A percentile compares a stretch with the other conserved stretches of the same genome.
Evolutionary conservation across 1,284 basidiomycete species (phyloP).

Genomic region (Apiotrichum mycotoxinovorans): DNA sequence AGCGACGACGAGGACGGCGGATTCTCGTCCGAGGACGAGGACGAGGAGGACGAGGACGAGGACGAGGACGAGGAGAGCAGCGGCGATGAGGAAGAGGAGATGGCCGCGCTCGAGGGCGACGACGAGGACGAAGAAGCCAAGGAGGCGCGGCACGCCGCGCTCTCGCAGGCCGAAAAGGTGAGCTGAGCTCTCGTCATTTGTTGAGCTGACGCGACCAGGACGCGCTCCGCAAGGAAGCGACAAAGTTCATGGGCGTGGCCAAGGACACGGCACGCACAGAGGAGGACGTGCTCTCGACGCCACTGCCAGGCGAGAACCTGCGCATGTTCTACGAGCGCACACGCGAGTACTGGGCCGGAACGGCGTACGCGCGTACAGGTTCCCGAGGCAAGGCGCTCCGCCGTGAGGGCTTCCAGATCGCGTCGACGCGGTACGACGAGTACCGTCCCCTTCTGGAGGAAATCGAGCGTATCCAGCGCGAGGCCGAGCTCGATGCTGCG

Average conservation of each 20-base stretch:
- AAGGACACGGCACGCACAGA: conserved; percentile 63
- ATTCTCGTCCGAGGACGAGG: conserved; percentile 49
- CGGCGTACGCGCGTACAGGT: conserved; percentile 59
- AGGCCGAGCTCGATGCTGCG: conserved; percentile 81
- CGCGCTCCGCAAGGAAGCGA: conserved; percentile 61
- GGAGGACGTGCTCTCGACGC: conserved; percentile 75
- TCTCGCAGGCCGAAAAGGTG: conserved; percentile 29
- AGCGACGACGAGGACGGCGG: conserved; percentile 56
- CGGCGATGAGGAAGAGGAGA: conserved; percentile 36
- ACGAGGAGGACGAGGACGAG: conserved; percentile 20
- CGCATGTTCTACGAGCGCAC: conserved; percentile 80
- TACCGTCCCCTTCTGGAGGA: conserved; percentile 77
- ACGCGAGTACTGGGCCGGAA: conserved; percentile 73
- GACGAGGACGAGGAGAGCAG: conserved; percentile 28
- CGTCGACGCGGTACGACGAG: conserved; percentile 47
- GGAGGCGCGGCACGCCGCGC: conserved; percentile 24
- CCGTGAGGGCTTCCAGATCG: conserved; percentile 63
- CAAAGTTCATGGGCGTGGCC: conserved; percentile 68
- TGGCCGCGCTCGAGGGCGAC: conserved; percentile 34
- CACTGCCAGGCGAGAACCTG: conserved; percentile 81
- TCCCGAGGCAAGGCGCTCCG: conserved; percentile 76
- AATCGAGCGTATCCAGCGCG: conserved; percentile 76
- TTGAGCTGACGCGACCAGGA: conserved; percentile 45
- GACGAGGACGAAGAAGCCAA: conserved; percentile 32
- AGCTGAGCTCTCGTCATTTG: background rate